phyloP scores from a whole-genome alignment of 208 protist genomes.

The Trypanosoma avium region DNA sequence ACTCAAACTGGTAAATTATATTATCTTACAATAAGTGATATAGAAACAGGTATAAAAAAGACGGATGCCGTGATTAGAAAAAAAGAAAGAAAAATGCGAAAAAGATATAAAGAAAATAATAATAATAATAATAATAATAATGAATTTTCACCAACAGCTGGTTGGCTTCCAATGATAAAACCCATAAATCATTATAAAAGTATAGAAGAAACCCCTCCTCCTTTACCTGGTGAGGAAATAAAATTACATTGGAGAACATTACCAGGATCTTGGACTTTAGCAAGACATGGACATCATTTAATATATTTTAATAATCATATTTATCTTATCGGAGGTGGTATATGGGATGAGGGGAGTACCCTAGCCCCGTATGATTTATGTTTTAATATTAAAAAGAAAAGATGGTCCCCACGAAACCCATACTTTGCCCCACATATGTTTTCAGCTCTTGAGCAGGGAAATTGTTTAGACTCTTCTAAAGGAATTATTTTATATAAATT shows the following conservation, averaged over 20 bases:
- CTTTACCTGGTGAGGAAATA: background rate
- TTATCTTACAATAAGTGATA: background rate
- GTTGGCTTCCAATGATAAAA: too few relatives aligned
- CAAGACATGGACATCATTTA: constrained; percentile 60
- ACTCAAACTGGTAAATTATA: background rate
- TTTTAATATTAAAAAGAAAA: constrained; percentile 28
- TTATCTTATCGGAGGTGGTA: constrained; percentile 55
- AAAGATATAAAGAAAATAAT: background rate
- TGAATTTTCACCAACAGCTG: too few relatives aligned
- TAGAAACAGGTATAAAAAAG: background rate
- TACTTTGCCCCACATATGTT: constrained; percentile 42
- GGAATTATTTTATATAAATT: background rate
- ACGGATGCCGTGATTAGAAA: background rate
- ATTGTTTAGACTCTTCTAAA: background rate
- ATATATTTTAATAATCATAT: constrained; percentile 37
- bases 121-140: too few relatives aligned
- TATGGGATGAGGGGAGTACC: constrained; percentile 56
- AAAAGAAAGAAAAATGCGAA: background rate
- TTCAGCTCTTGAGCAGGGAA: constrained; percentile 22
- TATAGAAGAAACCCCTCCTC: too few relatives aligned
- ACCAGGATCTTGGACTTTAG: constrained; percentile 25
- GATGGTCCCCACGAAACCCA: constrained; percentile 39
- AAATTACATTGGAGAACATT: background rate
- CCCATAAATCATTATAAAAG: too few relatives aligned
- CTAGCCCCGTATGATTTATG: constrained; percentile 42